Percentiles rank a stretch among this genome's conserved stretches.
phyloP scores from a whole-genome alignment of 1,284 basidiomycete genomes.

The Papiliotrema fonsecae region DNA sequence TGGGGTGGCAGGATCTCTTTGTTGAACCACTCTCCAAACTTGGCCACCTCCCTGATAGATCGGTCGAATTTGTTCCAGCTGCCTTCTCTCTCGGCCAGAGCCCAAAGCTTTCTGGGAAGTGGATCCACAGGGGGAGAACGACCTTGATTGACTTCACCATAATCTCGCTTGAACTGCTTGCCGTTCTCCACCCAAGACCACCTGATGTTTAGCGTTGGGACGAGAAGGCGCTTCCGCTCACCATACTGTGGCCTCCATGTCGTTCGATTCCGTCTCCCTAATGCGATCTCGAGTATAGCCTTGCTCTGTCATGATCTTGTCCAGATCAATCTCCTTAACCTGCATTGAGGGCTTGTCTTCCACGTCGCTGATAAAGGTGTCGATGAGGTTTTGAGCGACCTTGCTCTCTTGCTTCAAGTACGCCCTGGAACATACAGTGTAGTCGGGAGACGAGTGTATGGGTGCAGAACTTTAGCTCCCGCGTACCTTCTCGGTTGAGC shows the following conservation, averaged over 20 bases:
- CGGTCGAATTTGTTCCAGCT: conserved; percentile 4
- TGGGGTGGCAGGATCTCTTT: conserved; percentile 36
- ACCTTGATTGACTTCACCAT: conserved; percentile 43
- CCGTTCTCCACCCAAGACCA: conserved; percentile 48
- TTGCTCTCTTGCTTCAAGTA: conserved; percentile 24
- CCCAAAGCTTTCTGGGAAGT: conserved; percentile 44
- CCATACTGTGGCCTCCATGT: too few species aligned
- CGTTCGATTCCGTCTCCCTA: neutral
- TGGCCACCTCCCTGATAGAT: conserved; percentile 6
- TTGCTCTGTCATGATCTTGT: conserved; percentile 3
- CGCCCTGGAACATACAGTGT: conserved; percentile 36
- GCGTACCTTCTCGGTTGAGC: too few species aligned
- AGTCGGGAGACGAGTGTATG: conserved; percentile 32
- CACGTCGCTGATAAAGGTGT: conserved; percentile 45
- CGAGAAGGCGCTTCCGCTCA: too few species aligned
- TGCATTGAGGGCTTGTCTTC: conserved; percentile 39
- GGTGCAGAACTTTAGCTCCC: too few species aligned
- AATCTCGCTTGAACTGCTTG: conserved; percentile 47
- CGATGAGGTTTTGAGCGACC: conserved; percentile 30
- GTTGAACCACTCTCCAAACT: conserved; percentile 44
- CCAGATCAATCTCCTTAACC: conserved; percentile 9
- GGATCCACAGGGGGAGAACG: conserved; percentile 49
- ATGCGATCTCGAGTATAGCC: neutral
- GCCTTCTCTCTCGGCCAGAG: conserved; percentile 30
- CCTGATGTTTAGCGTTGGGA: too few species aligned